Conservation (phyloP, 345 rosid genomes). For the Populus pruinosa region DNA sequence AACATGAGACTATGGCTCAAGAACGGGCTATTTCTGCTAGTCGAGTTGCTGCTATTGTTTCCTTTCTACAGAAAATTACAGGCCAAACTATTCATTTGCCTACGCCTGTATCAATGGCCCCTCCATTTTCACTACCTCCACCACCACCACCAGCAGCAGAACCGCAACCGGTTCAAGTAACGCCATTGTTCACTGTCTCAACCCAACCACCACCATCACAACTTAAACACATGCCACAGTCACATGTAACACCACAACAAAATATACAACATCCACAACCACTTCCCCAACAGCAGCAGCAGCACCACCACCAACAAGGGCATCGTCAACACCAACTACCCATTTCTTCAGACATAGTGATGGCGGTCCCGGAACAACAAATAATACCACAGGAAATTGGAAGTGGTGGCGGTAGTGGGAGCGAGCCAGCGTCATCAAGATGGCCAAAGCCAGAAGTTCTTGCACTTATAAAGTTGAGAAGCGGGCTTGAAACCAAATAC, state of each 20-base stretch:
- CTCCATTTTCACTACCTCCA: constrained; percentile 27
- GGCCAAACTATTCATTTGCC: constrained; percentile 74
- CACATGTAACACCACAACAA: neutral
- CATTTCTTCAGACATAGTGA: constrained; percentile 30
- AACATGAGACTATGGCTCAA: constrained; percentile 64
- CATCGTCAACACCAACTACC: constrained; percentile 23
- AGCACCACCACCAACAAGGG: constrained; percentile 14
- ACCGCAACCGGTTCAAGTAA: constrained; percentile 15
- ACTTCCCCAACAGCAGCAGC: neutral
- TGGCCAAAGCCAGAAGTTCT: constrained; percentile 23
- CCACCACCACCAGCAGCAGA: constrained; percentile 7
- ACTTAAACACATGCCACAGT: neutral
- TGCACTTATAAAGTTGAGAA: constrained; percentile 21
- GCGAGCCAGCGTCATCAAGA: constrained; percentile 31
- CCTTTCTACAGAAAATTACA: constrained; percentile 69
- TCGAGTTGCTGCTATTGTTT: constrained; percentile 58
- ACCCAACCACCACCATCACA: constrained; percentile 10
- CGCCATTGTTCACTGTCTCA: constrained; percentile 20
- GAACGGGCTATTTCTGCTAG: constrained; percentile 66
- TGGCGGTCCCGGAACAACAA: constrained; percentile 53
- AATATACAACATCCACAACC: constrained; percentile 5
- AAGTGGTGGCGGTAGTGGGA: constrained; percentile 20
- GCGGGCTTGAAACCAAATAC: constrained; percentile 14
- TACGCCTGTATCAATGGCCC: constrained; percentile 18
- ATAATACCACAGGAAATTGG: constrained; percentile 30